phyloP scores from a whole-genome alignment of 176 grass and related monocot species.

The Oryza officinalis region DNA sequence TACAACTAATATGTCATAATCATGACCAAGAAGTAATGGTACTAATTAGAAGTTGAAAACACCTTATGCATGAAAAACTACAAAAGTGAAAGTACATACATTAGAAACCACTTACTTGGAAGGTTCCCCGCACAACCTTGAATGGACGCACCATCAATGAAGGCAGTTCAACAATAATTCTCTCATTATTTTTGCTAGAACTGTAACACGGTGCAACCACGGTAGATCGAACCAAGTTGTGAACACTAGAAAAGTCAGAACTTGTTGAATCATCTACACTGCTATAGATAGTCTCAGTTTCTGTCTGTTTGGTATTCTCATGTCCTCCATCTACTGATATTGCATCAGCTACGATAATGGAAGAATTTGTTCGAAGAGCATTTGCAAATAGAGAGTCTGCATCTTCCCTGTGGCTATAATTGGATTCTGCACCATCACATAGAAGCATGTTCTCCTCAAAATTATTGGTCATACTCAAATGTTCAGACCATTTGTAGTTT shows the following conservation, averaged over 20 bases:
- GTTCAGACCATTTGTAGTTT: conserved; percentile 73
- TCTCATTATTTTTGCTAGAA: conserved; percentile 60
- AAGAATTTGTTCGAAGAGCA: conserved; percentile 62
- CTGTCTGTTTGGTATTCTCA: conserved; percentile 59
- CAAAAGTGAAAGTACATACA: conserved; percentile 54
- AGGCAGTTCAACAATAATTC: conserved; percentile 91
- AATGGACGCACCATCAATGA: conserved; percentile 82
- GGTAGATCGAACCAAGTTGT: conserved; percentile 71
- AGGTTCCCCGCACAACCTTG: conserved; percentile 88
- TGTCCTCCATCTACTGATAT: conserved; percentile 61
- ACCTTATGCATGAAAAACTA: conserved; percentile 35
- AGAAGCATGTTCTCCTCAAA: conserved; percentile 65
- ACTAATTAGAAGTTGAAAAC: conserved; percentile 29
- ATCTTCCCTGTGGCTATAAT: conserved; percentile 36
- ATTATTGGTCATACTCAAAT: conserved; percentile 62
- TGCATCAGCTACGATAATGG: conserved; percentile 64
- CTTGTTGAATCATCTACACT: conserved; percentile 66
- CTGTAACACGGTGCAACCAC: conserved; percentile 71
- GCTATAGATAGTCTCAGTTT: conserved; percentile 56
- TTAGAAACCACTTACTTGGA: conserved; percentile 87
- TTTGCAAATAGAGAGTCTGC: conserved; percentile 40
- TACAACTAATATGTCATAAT: conserved; percentile 36
- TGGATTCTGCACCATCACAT: conserved; percentile 49
- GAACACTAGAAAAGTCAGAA: conserved; percentile 63
- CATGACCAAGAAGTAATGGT: conserved; percentile 12